Evolutionary conservation across 208 protist genomes (phyloP).

Genomic region (Leishmania aethiopica): DNA sequence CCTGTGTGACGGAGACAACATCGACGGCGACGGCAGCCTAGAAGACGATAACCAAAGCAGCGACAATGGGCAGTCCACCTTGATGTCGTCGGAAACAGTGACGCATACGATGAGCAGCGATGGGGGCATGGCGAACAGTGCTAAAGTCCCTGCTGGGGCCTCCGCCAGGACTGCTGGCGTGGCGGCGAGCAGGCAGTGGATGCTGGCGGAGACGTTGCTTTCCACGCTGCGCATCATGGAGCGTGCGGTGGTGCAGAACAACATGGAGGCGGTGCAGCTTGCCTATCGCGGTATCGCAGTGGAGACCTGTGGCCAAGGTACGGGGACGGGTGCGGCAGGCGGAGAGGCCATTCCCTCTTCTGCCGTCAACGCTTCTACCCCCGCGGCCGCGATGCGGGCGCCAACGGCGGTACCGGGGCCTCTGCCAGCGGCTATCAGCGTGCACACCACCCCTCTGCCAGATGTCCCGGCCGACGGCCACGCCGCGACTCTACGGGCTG

Average conservation of each 20-base stretch:
- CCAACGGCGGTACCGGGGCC: neutral
- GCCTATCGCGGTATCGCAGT: constrained; percentile 83
- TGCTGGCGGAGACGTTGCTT: constrained; percentile 80
- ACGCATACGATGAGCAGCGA: constrained; percentile 6
- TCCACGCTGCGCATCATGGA: constrained; percentile 90
- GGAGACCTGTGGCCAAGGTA: constrained; percentile 27
- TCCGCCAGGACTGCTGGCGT: constrained; percentile 1
- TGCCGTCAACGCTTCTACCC: neutral
- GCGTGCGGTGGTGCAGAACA: constrained; percentile 92
- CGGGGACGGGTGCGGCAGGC: neutral
- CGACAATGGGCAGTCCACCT: constrained; percentile 45
- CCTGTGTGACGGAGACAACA: constrained; percentile 56
- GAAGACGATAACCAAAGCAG: constrained; percentile 26
- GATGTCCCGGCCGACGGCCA: constrained; percentile 1
- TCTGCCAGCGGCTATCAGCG: neutral
- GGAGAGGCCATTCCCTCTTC: neutral
- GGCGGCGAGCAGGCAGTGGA: constrained; percentile 51
- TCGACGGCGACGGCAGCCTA: constrained; percentile 26
- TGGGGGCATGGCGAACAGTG: neutral
- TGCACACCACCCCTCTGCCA: constrained; percentile 10
- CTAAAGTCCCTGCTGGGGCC: neutral
- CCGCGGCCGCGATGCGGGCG: neutral
- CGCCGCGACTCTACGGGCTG: neutral
- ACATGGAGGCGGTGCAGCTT: constrained; percentile 84
- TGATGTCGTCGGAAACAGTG: constrained; percentile 29